Evolutionary conservation across 768 basidiomycete genomes (phyloP).

Genomic region (Guyanaporus albipodus): DNA sequence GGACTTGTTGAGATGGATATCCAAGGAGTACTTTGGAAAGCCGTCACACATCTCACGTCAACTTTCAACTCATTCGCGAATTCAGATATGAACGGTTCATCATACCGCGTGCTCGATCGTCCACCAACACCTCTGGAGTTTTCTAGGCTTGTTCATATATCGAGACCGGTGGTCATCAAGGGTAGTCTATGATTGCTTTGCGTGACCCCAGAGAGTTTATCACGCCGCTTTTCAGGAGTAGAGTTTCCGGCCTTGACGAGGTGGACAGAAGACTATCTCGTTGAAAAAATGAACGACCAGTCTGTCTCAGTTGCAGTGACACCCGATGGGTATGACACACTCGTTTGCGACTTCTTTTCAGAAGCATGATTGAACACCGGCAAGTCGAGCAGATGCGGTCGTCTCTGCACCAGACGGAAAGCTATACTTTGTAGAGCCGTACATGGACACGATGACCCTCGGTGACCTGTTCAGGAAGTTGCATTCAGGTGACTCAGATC

Average conservation of each 20-base stretch:
- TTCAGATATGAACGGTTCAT: constrained; percentile 57
- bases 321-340: constrained; percentile 65
- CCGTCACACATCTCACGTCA: not conserved
- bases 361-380: constrained; percentile 12
- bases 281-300: constrained; percentile 47
- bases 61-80: not conserved
- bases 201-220: not conserved
- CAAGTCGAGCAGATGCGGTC: constrained; percentile 75
- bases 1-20: constrained; percentile 34
- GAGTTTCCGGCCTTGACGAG: constrained; percentile 41
- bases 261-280: constrained; percentile 69
- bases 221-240: constrained; percentile 38
- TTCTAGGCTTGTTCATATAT: constrained; percentile 58
- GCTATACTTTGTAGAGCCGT: constrained; percentile 75
- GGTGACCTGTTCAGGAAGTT: constrained; percentile 43
- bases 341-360: not conserved
- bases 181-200: constrained; percentile 36
- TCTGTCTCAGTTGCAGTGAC: constrained; percentile 74
- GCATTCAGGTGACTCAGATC: constrained; percentile 30
- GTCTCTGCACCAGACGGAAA: constrained; percentile 47
- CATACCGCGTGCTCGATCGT: constrained; percentile 44
- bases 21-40: constrained; percentile 35
- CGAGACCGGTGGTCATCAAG: constrained; percentile 71
- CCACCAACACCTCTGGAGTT: constrained; percentile 71
- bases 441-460: constrained; percentile 66